Percentiles rank a stretch among this genome's conserved stretches.
Conservation (phyloP, 2,329 filamentous ascomycete genomes). For the Periconia sp. region DNA sequence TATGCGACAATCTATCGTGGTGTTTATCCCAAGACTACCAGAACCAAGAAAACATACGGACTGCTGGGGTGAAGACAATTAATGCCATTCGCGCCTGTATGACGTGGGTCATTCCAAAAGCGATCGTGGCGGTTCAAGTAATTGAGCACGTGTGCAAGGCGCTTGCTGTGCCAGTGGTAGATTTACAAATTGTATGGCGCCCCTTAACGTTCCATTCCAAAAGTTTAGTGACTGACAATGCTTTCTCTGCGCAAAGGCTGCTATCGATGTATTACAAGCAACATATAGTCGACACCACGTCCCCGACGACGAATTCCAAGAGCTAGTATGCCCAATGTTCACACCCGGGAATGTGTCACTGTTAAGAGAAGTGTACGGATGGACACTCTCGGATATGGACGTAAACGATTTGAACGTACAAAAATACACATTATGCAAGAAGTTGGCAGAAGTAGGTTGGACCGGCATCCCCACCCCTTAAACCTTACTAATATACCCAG, state of each 20-base stretch:
- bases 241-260: conserved; percentile 41
- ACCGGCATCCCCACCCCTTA: conserved; percentile 4
- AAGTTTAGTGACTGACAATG: conserved; percentile 15
- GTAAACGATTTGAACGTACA: conserved; percentile 84
- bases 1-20: conserved; percentile 72
- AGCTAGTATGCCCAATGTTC: conserved; percentile 79
- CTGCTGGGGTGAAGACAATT: conserved; percentile 74
- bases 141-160: conserved; percentile 43
- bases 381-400: conserved; percentile 77
- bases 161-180: conserved; percentile 39
- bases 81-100: conserved; percentile 77
- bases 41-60: conserved; percentile 66
- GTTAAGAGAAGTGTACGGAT: conserved; percentile 73
- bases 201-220: too few species aligned
- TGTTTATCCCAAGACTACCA: conserved; percentile 69
- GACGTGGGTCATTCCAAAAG: conserved; percentile 84
- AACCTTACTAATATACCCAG: conserved; percentile 48
- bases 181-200: conserved; percentile 36
- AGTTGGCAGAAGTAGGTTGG: conserved; percentile 76
- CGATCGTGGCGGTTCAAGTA: conserved; percentile 61
- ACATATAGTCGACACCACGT: conserved; percentile 76
- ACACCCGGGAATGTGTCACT: conserved; percentile 69
- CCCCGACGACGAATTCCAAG: conserved; percentile 74
- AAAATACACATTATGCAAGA: conserved; percentile 90
- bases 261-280: conserved; percentile 80